These are phyloP conservation scores for Saturnispora sanitii DNA, from an alignment of 805 yeast species.

Conservation along the genomic window DNA sequence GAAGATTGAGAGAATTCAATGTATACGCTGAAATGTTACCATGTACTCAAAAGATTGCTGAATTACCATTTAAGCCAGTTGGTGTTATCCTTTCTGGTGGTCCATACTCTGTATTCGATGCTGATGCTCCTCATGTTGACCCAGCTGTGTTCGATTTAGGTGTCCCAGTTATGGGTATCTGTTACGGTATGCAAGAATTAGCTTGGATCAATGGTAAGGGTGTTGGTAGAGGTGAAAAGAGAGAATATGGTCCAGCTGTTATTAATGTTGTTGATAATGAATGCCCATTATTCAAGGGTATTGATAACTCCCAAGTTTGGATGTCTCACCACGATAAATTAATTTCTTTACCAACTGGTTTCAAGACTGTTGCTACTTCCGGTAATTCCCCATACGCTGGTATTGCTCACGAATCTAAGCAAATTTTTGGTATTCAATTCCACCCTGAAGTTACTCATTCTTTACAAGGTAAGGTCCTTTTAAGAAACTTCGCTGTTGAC, in stretches of 20 bases:
- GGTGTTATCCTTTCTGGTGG: constrained; percentile 96
- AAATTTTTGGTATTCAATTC: constrained; percentile 92
- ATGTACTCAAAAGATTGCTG: constrained; percentile 94
- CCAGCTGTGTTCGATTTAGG: constrained; percentile 80
- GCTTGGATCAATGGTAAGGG: constrained; percentile 96
- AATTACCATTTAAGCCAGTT: constrained; percentile 87
- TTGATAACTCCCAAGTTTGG: constrained; percentile 95
- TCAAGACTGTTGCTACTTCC: constrained; percentile 80
- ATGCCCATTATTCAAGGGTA: constrained; percentile 73
- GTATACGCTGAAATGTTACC: constrained; percentile 99
- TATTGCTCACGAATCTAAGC: constrained; percentile 62
- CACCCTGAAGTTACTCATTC: constrained; percentile 99
- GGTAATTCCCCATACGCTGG: constrained; percentile 95
- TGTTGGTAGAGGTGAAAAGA: constrained; percentile 91
- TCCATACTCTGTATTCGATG: constrained; percentile 94
- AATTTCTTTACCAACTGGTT: constrained; percentile 81
- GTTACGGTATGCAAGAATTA: constrained; percentile 98
- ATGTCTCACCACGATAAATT: constrained; percentile 99
- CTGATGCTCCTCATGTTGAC: constrained; percentile 96
- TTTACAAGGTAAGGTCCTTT: constrained; percentile 73
- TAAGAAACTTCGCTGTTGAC: constrained; percentile 86
- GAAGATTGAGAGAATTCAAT: constrained; percentile 95
- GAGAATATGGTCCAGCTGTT: constrained; percentile 97
- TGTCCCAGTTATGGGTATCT: constrained; percentile 94
- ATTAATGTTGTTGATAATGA: constrained; percentile 66